phyloP scores from a whole-genome alignment of 1,139 yeast species.

The Geotrichum histeridarum region DNA sequence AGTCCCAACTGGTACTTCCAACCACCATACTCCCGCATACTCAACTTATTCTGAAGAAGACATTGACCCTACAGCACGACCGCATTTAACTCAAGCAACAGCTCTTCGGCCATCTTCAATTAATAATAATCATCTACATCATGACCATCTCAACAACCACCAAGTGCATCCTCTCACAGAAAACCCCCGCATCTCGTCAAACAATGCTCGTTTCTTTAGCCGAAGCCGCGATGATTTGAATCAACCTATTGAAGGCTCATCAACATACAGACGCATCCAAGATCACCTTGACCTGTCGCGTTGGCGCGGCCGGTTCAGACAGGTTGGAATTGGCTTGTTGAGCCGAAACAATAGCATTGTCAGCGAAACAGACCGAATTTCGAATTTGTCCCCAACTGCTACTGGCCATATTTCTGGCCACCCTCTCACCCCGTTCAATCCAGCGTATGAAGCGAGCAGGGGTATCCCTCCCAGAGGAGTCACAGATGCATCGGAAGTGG shows the following conservation, averaged over 20 bases:
- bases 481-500: too few relatives aligned
- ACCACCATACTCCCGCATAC: background rate
- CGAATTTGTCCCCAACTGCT: slow-evolving; percentile 1
- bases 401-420: background rate
- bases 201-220: too few relatives aligned
- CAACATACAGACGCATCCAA: slow-evolving; percentile 2
- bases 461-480: too few relatives aligned
- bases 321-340: background rate
- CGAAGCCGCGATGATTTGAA: background rate
- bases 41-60: background rate
- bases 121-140: too few relatives aligned
- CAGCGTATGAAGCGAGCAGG: too few relatives aligned
- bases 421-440: too few relatives aligned
- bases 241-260: slow-evolving; percentile 1
- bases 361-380: background rate
- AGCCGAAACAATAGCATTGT: background rate
- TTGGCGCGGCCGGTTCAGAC: slow-evolving; percentile 1
- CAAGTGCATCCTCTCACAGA: background rate
- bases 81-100: too few relatives aligned
- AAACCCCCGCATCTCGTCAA: background rate
- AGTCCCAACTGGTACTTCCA: background rate
- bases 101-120: too few relatives aligned
- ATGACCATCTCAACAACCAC: background rate
- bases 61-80: too few relatives aligned
- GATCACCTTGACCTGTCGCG: slow-evolving; percentile 6